These are phyloP conservation scores for Sicyos baderoa DNA, from an alignment of 306 rosid species.

Conservation along the genomic window DNA sequence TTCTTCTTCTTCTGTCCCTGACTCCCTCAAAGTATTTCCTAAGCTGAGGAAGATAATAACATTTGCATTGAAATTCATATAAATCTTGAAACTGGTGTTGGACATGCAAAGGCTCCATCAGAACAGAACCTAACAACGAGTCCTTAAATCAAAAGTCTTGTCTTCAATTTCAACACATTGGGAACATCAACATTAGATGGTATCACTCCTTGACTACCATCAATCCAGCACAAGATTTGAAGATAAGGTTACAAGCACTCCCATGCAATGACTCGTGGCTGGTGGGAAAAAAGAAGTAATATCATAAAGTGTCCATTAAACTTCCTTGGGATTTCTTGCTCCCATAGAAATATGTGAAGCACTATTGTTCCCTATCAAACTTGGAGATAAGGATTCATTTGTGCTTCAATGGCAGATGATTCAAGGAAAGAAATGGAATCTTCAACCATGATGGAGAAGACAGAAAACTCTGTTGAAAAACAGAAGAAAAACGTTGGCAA, in stretches of 20 bases:
- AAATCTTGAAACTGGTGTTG: not conserved
- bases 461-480: too few species aligned
- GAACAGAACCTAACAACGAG: not conserved
- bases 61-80: not conserved
- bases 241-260: not conserved
- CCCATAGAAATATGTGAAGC: not conserved
- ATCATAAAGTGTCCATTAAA: not conserved
- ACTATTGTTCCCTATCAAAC: too few species aligned
- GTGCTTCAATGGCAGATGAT: too few species aligned
- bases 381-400: too few species aligned
- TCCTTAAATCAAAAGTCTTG: too few species aligned
- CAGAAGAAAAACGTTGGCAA: too few species aligned
- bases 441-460: too few species aligned
- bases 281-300: not conserved
- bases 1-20: too few species aligned
- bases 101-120: not conserved
- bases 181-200: not conserved
- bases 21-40: not conserved
- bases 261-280: not conserved
- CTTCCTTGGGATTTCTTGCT: conserved; percentile 2
- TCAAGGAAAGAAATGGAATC: too few species aligned
- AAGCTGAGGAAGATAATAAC: too few species aligned
- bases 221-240: not conserved
- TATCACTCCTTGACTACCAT: not conserved
- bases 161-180: not conserved